Percentiles rank a stretch among this genome's conserved stretches.
Evolutionary conservation across 805 yeast species (phyloP).

Genomic region (Lipomyces kockii): DNA sequence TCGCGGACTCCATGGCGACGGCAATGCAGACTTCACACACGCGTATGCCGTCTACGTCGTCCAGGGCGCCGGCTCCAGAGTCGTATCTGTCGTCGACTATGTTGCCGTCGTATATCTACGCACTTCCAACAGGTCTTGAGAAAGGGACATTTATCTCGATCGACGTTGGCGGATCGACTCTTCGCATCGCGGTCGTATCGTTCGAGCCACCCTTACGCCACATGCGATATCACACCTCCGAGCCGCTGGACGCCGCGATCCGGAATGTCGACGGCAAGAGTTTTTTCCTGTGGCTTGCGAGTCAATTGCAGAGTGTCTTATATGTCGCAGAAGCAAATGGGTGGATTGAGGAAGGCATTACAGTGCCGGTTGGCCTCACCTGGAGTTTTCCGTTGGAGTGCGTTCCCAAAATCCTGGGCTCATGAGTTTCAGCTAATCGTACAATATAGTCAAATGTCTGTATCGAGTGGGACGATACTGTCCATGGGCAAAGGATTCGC

Average conservation of each 20-base stretch:
- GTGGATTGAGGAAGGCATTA: constrained; percentile 17
- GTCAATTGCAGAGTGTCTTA: constrained; percentile 32
- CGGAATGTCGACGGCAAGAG: constrained; percentile 41
- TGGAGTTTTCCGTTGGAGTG: constrained; percentile 46
- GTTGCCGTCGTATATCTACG: constrained; percentile 83
- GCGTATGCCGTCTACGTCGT: constrained; percentile 10
- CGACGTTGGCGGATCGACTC: constrained; percentile 90
- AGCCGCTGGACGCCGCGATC: constrained; percentile 38
- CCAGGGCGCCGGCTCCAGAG: neutral
- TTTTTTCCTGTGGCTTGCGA: constrained; percentile 45
- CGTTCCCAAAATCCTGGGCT: neutral
- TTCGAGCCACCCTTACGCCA: constrained; percentile 56
- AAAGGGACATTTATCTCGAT: constrained; percentile 77
- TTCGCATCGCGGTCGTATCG: constrained; percentile 82
- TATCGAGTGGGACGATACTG: constrained; percentile 39
- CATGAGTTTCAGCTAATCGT: neutral
- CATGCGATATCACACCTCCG: constrained; percentile 33
- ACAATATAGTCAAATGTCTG: constrained; percentile 33
- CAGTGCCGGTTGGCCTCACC: constrained; percentile 41
- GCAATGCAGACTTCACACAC: constrained; percentile 15
- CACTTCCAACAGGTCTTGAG: constrained; percentile 78
- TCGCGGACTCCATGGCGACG: constrained; percentile 25
- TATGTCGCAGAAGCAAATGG: constrained; percentile 11
- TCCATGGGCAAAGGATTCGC: constrained; percentile 68
- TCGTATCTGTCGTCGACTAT: constrained; percentile 47